phyloP scores from a whole-genome alignment of 768 basidiomycete species.

The Trichaptum fuscoviolaceum region DNA sequence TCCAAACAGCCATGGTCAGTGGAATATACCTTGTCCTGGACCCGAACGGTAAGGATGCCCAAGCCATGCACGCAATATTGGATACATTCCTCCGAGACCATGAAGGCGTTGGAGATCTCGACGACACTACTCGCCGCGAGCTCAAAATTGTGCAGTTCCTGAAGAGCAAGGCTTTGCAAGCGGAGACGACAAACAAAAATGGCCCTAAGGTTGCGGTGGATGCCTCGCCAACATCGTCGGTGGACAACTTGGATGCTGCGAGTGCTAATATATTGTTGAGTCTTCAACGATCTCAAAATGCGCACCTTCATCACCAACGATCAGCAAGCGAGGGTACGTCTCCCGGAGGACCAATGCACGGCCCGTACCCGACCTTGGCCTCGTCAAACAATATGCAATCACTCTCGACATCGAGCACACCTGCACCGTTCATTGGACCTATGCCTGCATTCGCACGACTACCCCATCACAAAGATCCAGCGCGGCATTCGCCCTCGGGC shows the following conservation, averaged over 20 bases:
- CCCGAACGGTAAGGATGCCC: conserved; percentile 63
- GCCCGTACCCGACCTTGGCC: conserved; percentile 2
- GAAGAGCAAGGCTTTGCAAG: conserved; percentile 59
- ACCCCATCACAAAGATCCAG: conserved; percentile 39
- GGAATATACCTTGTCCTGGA: conserved; percentile 82
- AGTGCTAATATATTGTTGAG: conserved; percentile 3
- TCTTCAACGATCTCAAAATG: conserved; percentile 5
- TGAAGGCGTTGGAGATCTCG: conserved; percentile 54
- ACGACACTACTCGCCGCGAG: conserved; percentile 78
- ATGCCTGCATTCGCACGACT: conserved; percentile 5
- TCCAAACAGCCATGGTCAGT: conserved; percentile 86
- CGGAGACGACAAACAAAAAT: conserved; percentile 2
- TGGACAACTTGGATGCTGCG: neutral
- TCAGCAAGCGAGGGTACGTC: neutral
- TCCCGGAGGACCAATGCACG: neutral
- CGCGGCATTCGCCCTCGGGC: conserved; percentile 53
- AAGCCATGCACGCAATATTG: conserved; percentile 71
- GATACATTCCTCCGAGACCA: conserved; percentile 74
- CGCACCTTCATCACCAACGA: conserved; percentile 1
- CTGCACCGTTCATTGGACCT: conserved; percentile 6
- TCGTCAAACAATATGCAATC: conserved; percentile 5
- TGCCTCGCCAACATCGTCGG: neutral
- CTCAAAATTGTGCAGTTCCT: conserved; percentile 82
- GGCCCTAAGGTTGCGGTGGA: neutral
- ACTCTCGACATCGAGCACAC: conserved; percentile 4